Percentiles rank a stretch among this genome's conserved stretches.
phyloP scores from a whole-genome alignment of 257 asterid species.

The Solanum ossicruentum region DNA sequence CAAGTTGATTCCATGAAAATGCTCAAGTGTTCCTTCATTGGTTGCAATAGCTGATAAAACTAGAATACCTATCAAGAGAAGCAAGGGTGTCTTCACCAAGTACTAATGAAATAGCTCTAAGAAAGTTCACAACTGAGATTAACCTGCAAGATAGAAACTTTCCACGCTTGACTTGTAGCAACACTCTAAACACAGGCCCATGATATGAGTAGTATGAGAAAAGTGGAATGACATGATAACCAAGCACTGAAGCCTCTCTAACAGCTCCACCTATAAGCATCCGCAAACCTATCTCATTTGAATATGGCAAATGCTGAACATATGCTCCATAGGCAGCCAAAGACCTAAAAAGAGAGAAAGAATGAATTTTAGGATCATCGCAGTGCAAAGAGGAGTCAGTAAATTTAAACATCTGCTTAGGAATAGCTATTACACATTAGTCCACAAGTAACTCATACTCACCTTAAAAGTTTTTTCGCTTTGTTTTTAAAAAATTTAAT shows the following conservation, averaged over 20 bases:
- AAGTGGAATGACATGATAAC: conserved; percentile 74
- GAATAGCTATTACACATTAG: not conserved
- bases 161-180: conserved; percentile 82
- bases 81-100: not conserved
- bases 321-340: conserved; percentile 95
- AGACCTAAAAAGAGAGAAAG: conserved; percentile 25
- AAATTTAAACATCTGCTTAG: not conserved
- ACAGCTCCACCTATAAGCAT: conserved; percentile 93
- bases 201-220: conserved; percentile 93
- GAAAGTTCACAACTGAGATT: not conserved
- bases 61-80: conserved; percentile 38
- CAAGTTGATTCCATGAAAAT: conserved; percentile 61
- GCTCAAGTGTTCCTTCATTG: conserved; percentile 60
- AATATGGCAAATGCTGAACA: conserved; percentile 66
- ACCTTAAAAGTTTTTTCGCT: not conserved
- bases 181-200: conserved; percentile 80
- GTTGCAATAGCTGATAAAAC: conserved; percentile 72
- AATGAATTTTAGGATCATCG: not conserved
- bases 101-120: not conserved
- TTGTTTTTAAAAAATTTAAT: not conserved
- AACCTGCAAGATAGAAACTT: conserved; percentile 53
- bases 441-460: not conserved
- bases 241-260: conserved; percentile 79
- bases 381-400: not conserved
- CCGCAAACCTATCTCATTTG: conserved; percentile 82